Evolutionary conservation across 2,329 filamentous ascomycete species (phyloP).

Genomic region (Ophiocordyceps camponoti-rufipedis): DNA sequence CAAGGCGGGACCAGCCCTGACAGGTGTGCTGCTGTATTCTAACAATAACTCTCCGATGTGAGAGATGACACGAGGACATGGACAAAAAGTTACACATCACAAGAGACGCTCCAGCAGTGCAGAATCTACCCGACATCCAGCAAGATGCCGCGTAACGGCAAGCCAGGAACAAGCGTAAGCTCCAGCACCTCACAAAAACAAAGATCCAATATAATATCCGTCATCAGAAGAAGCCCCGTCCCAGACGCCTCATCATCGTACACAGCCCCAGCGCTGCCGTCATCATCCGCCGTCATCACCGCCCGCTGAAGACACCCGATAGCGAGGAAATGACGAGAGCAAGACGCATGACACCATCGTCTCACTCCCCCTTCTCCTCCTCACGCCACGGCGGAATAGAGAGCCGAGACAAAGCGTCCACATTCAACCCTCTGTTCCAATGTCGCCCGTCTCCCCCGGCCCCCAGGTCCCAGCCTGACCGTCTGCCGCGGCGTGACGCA

Average conservation of each 20-base stretch:
- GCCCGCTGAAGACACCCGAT: too few relatives aligned
- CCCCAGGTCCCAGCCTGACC: conserved; percentile 40
- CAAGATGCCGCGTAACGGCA: too few relatives aligned
- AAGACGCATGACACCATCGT: not conserved
- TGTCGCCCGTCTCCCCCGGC: conserved; percentile 48
- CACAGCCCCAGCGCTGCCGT: not conserved
- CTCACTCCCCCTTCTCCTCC: not conserved
- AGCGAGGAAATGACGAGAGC: too few relatives aligned
- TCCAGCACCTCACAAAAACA: not conserved
- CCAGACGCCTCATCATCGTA: not conserved
- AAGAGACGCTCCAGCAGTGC: too few relatives aligned
- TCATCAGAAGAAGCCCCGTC: not conserved
- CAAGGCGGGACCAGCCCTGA: too few relatives aligned
- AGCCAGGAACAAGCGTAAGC: too few relatives aligned
- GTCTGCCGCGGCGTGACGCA: conserved; percentile 63
- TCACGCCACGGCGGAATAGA: conserved; percentile 46
- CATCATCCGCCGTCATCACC: not conserved
- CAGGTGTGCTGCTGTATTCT: too few relatives aligned
- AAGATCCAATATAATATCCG: not conserved
- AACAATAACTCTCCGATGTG: too few relatives aligned
- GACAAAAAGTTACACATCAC: too few relatives aligned
- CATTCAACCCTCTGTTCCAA: conserved; percentile 82
- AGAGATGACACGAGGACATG: too few relatives aligned
- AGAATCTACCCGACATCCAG: too few relatives aligned
- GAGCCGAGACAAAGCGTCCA: conserved; percentile 61